These are phyloP conservation scores for Boletellus ananas DNA, from an alignment of 768 basidiomycete genomes.

Conservation along the genomic window DNA sequence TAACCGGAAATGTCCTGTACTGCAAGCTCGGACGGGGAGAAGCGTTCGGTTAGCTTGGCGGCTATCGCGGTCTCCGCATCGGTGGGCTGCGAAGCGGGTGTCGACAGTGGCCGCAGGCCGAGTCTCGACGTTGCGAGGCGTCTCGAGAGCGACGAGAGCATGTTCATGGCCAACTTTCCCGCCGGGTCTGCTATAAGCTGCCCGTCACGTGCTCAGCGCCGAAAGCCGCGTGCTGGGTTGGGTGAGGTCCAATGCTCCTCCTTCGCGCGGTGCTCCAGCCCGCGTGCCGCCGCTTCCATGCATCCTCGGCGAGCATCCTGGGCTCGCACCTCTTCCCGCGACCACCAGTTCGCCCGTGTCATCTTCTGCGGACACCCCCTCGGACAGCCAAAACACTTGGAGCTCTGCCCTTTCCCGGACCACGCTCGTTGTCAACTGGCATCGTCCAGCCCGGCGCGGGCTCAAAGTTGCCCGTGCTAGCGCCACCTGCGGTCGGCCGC, in stretches of 20 bases:
- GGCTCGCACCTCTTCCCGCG: conserved; percentile 9
- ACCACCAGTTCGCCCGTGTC: not conserved
- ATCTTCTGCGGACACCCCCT: conserved; percentile 3
- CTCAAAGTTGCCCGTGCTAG: conserved; percentile 49
- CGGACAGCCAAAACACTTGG: not conserved
- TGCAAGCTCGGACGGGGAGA: conserved; percentile 74
- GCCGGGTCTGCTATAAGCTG: not conserved
- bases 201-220: conserved; percentile 16
- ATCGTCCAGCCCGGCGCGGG: conserved; percentile 12
- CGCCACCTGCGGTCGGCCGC: conserved; percentile 66
- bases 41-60: conserved; percentile 67
- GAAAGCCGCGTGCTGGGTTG: too few species aligned
- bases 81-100: conserved; percentile 20
- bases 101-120: conserved; percentile 27
- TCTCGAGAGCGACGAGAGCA: conserved; percentile 31
- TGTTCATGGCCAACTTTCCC: not conserved
- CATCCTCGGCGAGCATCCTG: conserved; percentile 1
- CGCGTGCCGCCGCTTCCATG: conserved; percentile 6
- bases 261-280: conserved; percentile 21
- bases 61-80: conserved; percentile 53
- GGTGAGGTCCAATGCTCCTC: conserved; percentile 15
- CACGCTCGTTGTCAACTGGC: conserved; percentile 40
- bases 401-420: conserved; percentile 22
- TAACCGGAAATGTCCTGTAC: conserved; percentile 96
- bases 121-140: conserved; percentile 28